Percentiles rank a stretch among this genome's conserved stretches.
These are phyloP conservation scores for Tetrahymena malaccensis DNA, from an alignment of 73 alveolate species.

Conservation along the genomic window DNA sequence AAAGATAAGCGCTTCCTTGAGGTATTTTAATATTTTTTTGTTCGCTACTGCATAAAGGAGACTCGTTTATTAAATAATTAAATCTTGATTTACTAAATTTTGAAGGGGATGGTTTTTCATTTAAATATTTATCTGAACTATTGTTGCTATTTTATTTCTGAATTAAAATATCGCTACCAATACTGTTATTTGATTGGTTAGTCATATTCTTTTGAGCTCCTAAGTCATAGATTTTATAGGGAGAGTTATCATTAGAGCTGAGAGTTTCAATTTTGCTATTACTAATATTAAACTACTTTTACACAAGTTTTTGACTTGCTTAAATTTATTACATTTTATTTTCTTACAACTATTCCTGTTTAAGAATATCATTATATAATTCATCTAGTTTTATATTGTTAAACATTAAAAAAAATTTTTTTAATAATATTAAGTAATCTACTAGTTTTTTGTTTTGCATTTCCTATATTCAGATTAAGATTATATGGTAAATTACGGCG, in stretches of 20 bases:
- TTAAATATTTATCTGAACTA: not conserved
- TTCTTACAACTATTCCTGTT: not conserved
- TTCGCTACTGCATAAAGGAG: not conserved
- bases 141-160: not conserved
- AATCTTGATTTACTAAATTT: not conserved
- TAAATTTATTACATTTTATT: not conserved
- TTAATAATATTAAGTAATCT: too few relatives aligned
- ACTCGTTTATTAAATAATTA: not conserved
- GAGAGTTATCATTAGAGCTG: not conserved
- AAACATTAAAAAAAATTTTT: too few relatives aligned
- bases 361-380: not conserved
- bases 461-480: not conserved
- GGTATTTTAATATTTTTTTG: not conserved
- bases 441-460: not conserved
- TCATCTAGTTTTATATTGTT: not conserved
- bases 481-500: not conserved
- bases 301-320: not conserved
- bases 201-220: not conserved
- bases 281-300: not conserved
- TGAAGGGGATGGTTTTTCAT: not conserved
- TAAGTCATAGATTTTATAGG: not conserved
- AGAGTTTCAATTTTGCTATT: not conserved
- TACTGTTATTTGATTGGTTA: not conserved
- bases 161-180: not conserved
- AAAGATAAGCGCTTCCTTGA: not conserved